Evolutionary conservation across 176 grass and related monocot genomes (phyloP), one percentile per base, ranked within the genome.

Genomic region (Juncus inflexus): DNA sequence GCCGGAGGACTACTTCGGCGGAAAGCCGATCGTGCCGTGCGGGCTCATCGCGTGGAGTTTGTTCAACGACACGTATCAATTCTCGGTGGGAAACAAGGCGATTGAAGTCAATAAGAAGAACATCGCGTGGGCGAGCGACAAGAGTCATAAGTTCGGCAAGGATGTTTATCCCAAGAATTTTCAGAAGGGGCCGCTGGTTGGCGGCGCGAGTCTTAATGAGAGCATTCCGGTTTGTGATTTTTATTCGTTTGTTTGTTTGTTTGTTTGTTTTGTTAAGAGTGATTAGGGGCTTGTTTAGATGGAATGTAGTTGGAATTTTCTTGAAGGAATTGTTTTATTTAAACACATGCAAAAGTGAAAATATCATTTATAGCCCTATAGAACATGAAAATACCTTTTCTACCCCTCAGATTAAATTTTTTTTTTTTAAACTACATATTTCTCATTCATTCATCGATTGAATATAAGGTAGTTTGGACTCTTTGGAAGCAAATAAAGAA

Each of bases 41-140:
- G 92, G 92, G 10, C 92, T 97, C 50, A 81, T 97, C 52, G 85
- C 92, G 63, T 91, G 92, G 92, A 97, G 87, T 76, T 52, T 97
- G 59, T 96, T 91, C 77, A 91, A 89, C 58, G 92, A 96, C 42
- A 91, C 92, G 3, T 96, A 86, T 52, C 70, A 43, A 50, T 78
- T 91, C 58, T 73, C 71, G 16, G 61, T 80, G 50, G 78, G 86
- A 40, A 87, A 63, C 66, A 76, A 64, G 52, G 12, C 41, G 60
- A 41, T 79, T 70, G 69, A 80, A 76, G 82, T 96, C 50, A 89
- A 91, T 15, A 96, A 96, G 73, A 88, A 83, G 54, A 74, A 89
- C 54, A 96, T 96, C 75, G 84, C 92, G 39, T 96, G 92, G 92
- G 74, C 68, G 39, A 91, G 92, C 71, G 84, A 91, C 63, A 87